These are phyloP conservation scores for Rosa hybrid DNA, from an alignment of 331 rosid genomes.

Conservation along the genomic window DNA sequence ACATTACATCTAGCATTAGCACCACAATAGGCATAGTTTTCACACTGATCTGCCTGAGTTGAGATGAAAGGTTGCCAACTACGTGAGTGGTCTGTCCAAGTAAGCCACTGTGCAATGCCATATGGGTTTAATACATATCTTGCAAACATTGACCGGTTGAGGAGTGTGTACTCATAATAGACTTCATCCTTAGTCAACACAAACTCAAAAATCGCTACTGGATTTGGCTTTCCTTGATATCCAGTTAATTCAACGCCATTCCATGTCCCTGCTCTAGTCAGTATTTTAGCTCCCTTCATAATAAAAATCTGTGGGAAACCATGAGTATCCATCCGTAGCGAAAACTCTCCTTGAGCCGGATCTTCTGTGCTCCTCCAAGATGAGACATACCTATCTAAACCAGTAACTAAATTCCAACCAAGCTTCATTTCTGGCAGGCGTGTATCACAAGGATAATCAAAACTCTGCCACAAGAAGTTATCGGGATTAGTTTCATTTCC, in stretches of 20 bases:
- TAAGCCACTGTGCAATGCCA: background rate
- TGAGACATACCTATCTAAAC: background rate
- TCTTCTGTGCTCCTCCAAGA: slow-evolving; percentile 56
- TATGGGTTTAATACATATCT: background rate
- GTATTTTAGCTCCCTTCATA: slow-evolving; percentile 30
- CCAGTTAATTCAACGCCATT: slow-evolving; percentile 38
- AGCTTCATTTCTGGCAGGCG: slow-evolving; percentile 19
- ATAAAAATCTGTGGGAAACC: slow-evolving; percentile 38
- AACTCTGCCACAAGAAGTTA: slow-evolving; percentile 29
- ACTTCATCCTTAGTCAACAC: slow-evolving; percentile 18
- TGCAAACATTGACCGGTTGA: background rate
- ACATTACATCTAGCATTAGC: slow-evolving; percentile 29
- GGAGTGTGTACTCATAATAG: background rate
- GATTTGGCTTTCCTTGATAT: background rate
- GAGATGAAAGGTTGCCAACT: slow-evolving; percentile 35
- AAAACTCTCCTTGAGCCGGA: slow-evolving; percentile 46
- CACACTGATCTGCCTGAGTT: slow-evolving; percentile 36
- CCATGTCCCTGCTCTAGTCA: slow-evolving; percentile 42
- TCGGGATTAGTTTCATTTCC: background rate
- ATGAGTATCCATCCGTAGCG: slow-evolving; percentile 7
- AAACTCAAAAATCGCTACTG: background rate
- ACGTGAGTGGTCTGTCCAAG: slow-evolving; percentile 8
- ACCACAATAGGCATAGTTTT: slow-evolving; percentile 35
- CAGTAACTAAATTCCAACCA: slow-evolving; percentile 18
- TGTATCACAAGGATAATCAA: slow-evolving; percentile 28